These are phyloP conservation scores for Stephanodiscus minutulus DNA, from an alignment of 108 stramenopile species.

Conservation along the genomic window DNA sequence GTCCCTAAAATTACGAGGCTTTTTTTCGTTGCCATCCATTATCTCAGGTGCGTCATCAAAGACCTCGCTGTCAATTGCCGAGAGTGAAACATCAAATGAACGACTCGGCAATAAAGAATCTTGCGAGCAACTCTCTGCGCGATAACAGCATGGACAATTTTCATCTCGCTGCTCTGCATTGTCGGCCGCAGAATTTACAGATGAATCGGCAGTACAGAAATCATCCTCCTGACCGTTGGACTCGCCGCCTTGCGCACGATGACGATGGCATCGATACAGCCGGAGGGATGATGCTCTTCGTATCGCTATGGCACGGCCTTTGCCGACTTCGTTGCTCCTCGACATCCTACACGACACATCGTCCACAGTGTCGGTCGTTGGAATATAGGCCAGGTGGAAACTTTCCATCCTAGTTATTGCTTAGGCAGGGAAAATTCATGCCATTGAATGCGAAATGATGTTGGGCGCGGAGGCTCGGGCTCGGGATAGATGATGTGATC, in stretches of 20 bases:
- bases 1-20: no score
- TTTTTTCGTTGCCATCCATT: not conserved
- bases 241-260: not conserved
- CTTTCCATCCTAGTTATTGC: not conserved
- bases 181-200: not conserved
- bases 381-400: conserved; percentile 32
- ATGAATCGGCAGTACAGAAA: not conserved
- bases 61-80: not conserved
- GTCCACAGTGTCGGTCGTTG: not conserved
- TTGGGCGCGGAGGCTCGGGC: not conserved
- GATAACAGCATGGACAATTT: conserved; percentile 4
- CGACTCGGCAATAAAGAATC: not conserved
- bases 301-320: conserved; percentile 13
- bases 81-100: not conserved
- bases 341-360: not conserved
- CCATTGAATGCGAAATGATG: not conserved
- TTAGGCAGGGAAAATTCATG: not conserved
- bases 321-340: not conserved
- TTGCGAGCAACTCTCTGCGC: conserved; percentile 4
- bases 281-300: conserved; percentile 18
- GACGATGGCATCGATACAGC: conserved; percentile 26
- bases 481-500: no score
- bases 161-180: not conserved
- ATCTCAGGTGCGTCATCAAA: not conserved
- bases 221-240: not conserved